Evolutionary conservation across 106 monocot genomes (phyloP).

Genomic region (Phalaenopsis equestris): DNA sequence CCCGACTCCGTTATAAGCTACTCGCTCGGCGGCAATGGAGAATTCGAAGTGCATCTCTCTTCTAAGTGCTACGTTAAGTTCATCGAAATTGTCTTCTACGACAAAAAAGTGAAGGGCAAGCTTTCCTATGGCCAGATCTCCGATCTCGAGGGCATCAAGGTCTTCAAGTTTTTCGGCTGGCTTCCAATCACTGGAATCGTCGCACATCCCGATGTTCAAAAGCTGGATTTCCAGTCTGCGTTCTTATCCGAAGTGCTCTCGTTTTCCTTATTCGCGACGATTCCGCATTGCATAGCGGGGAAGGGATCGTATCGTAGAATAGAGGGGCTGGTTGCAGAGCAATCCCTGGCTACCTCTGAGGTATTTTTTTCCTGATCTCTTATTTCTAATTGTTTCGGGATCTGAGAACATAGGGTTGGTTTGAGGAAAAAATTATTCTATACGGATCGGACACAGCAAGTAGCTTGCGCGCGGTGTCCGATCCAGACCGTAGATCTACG

Average conservation of each 20-base stretch:
- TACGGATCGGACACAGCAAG: too few relatives aligned
- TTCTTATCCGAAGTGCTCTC: slow-evolving; percentile 45
- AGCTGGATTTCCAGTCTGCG: slow-evolving; percentile 46
- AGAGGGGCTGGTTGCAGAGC: not conserved
- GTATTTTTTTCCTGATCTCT: not conserved
- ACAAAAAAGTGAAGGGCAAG: slow-evolving; percentile 38
- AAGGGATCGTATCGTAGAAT: not conserved
- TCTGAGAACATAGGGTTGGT: not conserved
- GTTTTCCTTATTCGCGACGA: slow-evolving; percentile 24
- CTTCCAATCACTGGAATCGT: slow-evolving; percentile 41
- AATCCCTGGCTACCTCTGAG: not conserved
- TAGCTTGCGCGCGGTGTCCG: too few relatives aligned
- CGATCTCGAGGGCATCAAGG: slow-evolving; percentile 51
- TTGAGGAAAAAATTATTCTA: too few relatives aligned
- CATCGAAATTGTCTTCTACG: slow-evolving; percentile 50
- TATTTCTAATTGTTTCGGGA: not conserved
- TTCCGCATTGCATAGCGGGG: slow-evolving; percentile 37
- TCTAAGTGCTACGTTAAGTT: slow-evolving; percentile 49
- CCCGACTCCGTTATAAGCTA: slow-evolving; percentile 44
- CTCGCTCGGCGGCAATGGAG: slow-evolving; percentile 25
- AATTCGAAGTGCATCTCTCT: slow-evolving; percentile 22
- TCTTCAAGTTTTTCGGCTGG: slow-evolving; percentile 67
- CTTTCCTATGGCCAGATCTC: slow-evolving; percentile 54
- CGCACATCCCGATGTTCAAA: slow-evolving; percentile 15
- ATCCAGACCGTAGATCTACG: too few relatives aligned